Evolutionary conservation across 257 asterid genomes (phyloP).

Genomic region (Cruciata laevipes): DNA sequence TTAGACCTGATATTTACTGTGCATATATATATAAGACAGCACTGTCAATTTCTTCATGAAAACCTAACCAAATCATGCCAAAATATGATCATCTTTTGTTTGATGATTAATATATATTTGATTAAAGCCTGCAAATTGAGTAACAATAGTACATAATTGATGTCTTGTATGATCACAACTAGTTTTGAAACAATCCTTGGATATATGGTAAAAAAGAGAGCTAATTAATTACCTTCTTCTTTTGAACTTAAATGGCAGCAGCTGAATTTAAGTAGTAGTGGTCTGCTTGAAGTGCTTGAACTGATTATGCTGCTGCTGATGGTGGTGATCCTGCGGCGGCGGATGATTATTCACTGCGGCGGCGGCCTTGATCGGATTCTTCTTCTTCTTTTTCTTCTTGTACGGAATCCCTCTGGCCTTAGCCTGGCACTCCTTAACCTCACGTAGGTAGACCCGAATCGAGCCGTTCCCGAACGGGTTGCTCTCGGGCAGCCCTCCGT

Average conservation of each 20-base stretch:
- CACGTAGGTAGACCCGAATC: conserved; percentile 62
- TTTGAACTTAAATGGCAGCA: neutral
- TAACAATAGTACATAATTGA: neutral
- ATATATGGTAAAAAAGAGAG: neutral
- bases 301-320: conserved; percentile 18
- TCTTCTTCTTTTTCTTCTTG: conserved; percentile 83
- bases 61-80: neutral
- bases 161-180: neutral
- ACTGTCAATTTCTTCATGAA: neutral
- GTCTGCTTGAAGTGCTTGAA: conserved; percentile 38
- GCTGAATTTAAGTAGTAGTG: conserved; percentile 13
- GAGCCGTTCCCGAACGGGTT: conserved; percentile 82
- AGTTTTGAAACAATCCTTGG: neutral
- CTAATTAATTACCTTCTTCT: conserved; percentile 7
- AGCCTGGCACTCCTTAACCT: conserved; percentile 82
- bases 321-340: conserved; percentile 20
- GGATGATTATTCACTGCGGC: neutral
- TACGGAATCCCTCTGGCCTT: conserved; percentile 87
- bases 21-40: neutral
- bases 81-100: neutral
- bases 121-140: neutral
- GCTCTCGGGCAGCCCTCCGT: conserved; percentile 71
- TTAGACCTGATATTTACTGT: conserved; percentile 2
- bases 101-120: neutral
- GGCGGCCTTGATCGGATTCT: conserved; percentile 21